These are phyloP conservation scores for Afroboletus lepidellus DNA, from an alignment of 1,284 basidiomycete genomes.

Conservation along the genomic window DNA sequence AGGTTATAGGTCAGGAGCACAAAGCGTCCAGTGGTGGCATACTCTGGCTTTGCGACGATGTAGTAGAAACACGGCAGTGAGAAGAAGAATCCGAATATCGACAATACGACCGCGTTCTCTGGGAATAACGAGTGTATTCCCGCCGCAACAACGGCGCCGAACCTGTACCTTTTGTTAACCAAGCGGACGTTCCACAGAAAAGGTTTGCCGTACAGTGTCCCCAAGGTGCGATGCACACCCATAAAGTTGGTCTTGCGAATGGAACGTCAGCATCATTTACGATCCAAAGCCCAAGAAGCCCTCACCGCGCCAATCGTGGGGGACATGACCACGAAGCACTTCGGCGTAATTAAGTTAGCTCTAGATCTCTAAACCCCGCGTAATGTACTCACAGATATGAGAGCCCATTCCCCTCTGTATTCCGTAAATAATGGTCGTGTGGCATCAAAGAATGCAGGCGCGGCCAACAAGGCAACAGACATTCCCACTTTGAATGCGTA, in stretches of 20 bases:
- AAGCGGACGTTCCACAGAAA: background rate
- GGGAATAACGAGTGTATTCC: constrained; percentile 73
- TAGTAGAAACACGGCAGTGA: constrained; percentile 94
- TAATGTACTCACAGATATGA: constrained; percentile 70
- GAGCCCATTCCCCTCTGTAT: constrained; percentile 91
- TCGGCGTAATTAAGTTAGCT: constrained; percentile 8
- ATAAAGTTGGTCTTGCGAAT: constrained; percentile 75
- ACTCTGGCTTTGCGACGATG: constrained; percentile 78
- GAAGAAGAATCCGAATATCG: constrained; percentile 86
- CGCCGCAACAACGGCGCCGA: constrained; percentile 79
- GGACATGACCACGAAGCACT: constrained; percentile 89
- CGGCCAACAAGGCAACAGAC: constrained; percentile 76
- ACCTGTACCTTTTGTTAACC: constrained; percentile 40
- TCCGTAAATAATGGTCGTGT: constrained; percentile 79
- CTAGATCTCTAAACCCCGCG: constrained; percentile 9
- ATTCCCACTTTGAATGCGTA: constrained; percentile 89
- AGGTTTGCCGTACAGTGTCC: constrained; percentile 66
- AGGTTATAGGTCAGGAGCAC: constrained; percentile 90
- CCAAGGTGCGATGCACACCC: constrained; percentile 73
- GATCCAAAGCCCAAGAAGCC: constrained; percentile 17
- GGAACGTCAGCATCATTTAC: constrained; percentile 10
- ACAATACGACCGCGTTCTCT: constrained; percentile 71
- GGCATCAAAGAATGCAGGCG: constrained; percentile 81
- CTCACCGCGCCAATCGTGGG: constrained; percentile 82
- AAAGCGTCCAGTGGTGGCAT: constrained; percentile 81